Conservation (phyloP, 768 basidiomycete species). For the Hericium coralloides region DNA sequence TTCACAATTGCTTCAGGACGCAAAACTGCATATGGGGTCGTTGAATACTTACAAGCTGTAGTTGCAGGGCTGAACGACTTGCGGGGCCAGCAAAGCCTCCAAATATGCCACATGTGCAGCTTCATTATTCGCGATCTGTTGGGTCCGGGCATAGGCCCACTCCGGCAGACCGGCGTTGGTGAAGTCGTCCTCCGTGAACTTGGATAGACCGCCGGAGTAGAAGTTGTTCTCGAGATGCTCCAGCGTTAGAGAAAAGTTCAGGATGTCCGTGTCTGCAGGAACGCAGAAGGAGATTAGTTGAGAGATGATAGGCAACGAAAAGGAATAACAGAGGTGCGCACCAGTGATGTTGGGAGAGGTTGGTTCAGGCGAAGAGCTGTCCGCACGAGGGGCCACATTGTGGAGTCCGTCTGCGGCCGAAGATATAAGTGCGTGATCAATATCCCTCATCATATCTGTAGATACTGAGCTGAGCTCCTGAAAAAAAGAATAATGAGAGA, state of each 20-base stretch:
- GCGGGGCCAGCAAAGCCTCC: slow-evolving; percentile 31
- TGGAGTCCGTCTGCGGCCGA: no score
- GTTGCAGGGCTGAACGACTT: slow-evolving; percentile 43
- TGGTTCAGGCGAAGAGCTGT: no score
- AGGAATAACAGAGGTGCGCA: no score
- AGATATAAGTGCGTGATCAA: no score
- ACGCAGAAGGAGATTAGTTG: neutral
- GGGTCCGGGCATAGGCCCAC: slow-evolving; percentile 41
- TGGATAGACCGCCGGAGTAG: slow-evolving; percentile 32
- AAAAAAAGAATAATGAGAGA: no score
- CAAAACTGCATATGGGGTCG: neutral
- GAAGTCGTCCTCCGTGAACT: slow-evolving; percentile 39
- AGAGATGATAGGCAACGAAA: no score
- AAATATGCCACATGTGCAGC: slow-evolving; percentile 45
- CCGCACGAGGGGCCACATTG: no score
- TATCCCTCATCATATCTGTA: no score
- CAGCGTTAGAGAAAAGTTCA: slow-evolving; percentile 40
- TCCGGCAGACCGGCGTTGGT: slow-evolving; percentile 35
- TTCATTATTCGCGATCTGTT: slow-evolving; percentile 49
- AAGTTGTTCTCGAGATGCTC: slow-evolving; percentile 40
- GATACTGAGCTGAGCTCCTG: no score
- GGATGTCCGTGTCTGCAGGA: slow-evolving; percentile 18
- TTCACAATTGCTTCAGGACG: slow-evolving; percentile 27
- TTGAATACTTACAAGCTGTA: slow-evolving; percentile 45
- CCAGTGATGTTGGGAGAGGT: no score